A percentile compares a stretch with the other conserved stretches of the same genome.
These are phyloP conservation scores for Punica granatum DNA, from an alignment of 345 rosid species.

Conservation along the genomic window DNA sequence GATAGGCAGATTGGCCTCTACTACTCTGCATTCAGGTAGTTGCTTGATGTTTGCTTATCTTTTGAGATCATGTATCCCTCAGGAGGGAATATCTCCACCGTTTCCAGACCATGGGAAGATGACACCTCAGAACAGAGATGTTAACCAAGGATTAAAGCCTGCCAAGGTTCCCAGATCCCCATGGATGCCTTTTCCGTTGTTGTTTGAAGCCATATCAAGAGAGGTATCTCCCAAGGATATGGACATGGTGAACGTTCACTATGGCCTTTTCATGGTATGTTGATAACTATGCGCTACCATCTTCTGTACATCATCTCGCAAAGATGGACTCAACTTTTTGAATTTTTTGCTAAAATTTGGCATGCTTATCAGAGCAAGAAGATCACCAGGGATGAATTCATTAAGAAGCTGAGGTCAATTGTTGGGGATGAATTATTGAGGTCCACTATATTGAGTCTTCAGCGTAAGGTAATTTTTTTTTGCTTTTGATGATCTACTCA, in stretches of 20 bases:
- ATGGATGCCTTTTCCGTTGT: constrained; percentile 39
- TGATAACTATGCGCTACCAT: not conserved
- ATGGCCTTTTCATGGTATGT: constrained; percentile 30
- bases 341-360: not conserved
- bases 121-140: constrained; percentile 14
- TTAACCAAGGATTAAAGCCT: constrained; percentile 20
- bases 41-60: not conserved
- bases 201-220: constrained; percentile 34
- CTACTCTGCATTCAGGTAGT: not conserved
- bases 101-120: not conserved
- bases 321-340: not conserved
- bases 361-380: constrained; percentile 44
- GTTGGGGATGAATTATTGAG: constrained; percentile 74
- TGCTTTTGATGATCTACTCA: not conserved
- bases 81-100: not conserved
- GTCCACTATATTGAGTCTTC: constrained; percentile 67
- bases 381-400: constrained; percentile 61
- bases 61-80: not conserved
- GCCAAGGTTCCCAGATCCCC: constrained; percentile 32
- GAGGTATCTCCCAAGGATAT: constrained; percentile 27
- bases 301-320: not conserved
- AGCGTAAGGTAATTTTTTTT: constrained; percentile 39
- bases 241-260: constrained; percentile 20
- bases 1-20: not conserved
- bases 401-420: constrained; percentile 48